Conservation (phyloP, 177 flowering plant species). For the Vitis hybrid region DNA sequence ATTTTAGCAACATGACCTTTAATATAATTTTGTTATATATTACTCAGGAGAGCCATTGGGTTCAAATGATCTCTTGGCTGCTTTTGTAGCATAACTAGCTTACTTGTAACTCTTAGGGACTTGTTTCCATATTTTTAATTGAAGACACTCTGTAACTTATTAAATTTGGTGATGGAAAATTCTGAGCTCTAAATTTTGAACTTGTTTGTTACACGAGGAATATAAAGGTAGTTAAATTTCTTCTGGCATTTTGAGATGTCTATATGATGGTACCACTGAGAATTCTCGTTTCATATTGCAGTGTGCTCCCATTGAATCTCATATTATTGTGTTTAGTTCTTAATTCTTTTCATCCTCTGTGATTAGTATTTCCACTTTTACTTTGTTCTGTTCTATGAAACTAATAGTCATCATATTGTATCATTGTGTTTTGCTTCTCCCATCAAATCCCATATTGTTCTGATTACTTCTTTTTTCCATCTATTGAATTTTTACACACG, state of each 20-base stretch:
- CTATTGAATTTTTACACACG: constrained; percentile 11
- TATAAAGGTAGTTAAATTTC: not conserved
- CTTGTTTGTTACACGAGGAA: not conserved
- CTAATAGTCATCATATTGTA: not conserved
- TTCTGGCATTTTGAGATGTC: not conserved
- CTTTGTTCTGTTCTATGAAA: not conserved
- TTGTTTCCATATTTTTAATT: not conserved
- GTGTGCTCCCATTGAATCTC: not conserved
- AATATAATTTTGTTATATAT: not conserved
- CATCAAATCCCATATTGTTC: not conserved
- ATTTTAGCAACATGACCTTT: not conserved
- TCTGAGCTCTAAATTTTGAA: not conserved
- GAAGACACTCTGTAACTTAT: not conserved
- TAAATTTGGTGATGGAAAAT: not conserved
- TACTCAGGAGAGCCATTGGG: too few species aligned
- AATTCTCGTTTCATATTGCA: not conserved
- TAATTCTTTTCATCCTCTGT: not conserved
- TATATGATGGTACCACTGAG: not conserved
- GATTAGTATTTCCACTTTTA: not conserved
- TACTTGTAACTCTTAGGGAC: not conserved
- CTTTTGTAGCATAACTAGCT: not conserved
- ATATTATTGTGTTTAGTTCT: not conserved
- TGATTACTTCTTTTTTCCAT: not conserved
- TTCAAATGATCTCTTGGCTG: too few species aligned
- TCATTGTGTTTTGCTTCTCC: too few species aligned